These are phyloP conservation scores for Curvularia verruculosa DNA, from an alignment of 2,329 filamentous ascomycete species.

Conservation along the genomic window DNA sequence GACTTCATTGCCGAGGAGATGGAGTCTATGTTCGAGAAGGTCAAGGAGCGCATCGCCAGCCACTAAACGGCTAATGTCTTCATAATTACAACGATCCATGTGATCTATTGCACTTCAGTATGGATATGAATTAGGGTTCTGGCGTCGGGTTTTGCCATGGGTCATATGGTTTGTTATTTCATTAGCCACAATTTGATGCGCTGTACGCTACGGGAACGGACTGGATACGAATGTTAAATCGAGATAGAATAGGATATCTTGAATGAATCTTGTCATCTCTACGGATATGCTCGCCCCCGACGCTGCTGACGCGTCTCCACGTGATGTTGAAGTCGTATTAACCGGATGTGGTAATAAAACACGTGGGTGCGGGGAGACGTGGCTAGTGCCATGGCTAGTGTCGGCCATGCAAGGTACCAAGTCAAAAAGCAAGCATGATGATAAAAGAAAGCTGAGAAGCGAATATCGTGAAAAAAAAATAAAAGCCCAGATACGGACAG, in stretches of 20 bases:
- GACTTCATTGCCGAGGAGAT: constrained; percentile 58
- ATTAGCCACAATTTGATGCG: constrained; percentile 22
- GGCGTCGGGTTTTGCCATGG: constrained; percentile 14
- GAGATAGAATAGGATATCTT: constrained; percentile 19
- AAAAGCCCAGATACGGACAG: too few species aligned
- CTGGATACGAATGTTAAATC: constrained; percentile 9
- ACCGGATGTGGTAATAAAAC: not conserved
- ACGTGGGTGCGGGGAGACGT: not conserved
- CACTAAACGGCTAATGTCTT: constrained; percentile 31
- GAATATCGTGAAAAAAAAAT: too few species aligned
- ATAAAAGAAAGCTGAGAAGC: too few species aligned
- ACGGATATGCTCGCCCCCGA: not conserved
- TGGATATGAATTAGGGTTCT: constrained; percentile 12
- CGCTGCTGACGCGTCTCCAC: not conserved
- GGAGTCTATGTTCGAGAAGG: constrained; percentile 62
- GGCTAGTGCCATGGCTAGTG: not conserved
- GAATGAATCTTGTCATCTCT: constrained; percentile 13
- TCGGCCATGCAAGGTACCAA: not conserved
- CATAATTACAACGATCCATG: constrained; percentile 6
- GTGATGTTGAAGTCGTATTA: not conserved
- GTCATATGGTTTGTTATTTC: constrained; percentile 15
- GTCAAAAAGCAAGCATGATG: too few species aligned
- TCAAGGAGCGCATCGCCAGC: constrained; percentile 46
- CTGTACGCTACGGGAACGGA: constrained; percentile 12
- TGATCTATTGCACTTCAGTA: constrained; percentile 11